Conservation (phyloP, 805 yeast species). For the Phaffomyces opuntiae region DNA sequence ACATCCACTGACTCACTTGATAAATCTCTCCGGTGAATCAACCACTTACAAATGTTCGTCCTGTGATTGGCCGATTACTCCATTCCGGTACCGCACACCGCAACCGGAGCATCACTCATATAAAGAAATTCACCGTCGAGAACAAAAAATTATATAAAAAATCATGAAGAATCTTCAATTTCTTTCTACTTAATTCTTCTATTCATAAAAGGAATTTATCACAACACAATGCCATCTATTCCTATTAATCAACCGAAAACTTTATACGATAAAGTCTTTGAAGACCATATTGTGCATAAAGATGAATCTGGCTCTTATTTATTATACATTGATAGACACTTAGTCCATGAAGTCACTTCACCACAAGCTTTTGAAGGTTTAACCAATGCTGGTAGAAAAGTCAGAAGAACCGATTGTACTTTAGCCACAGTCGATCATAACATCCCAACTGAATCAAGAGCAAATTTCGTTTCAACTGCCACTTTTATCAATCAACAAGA, state of each 20-base stretch:
- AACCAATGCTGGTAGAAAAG: slow-evolving; percentile 76
- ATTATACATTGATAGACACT: slow-evolving; percentile 91
- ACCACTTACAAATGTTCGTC: slow-evolving; percentile 6
- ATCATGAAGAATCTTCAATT: background rate
- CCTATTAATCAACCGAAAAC: slow-evolving; percentile 47
- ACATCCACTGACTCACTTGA: no score
- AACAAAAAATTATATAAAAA: background rate
- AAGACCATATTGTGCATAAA: slow-evolving; percentile 86
- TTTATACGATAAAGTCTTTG: slow-evolving; percentile 92
- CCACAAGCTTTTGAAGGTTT: slow-evolving; percentile 99
- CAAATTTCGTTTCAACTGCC: slow-evolving; percentile 59
- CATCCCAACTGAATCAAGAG: slow-evolving; percentile 91
- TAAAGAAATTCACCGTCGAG: background rate
- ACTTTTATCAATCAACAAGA: slow-evolving; percentile 86
- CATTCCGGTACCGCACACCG: slow-evolving; percentile 9
- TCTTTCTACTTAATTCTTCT: background rate
- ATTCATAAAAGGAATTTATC: no score
- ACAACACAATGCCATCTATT: slow-evolving; percentile 24
- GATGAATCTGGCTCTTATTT: slow-evolving; percentile 84
- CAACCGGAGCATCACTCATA: slow-evolving; percentile 6
- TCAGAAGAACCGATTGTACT: slow-evolving; percentile 90
- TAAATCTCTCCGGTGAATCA: background rate
- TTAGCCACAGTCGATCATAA: slow-evolving; percentile 95
- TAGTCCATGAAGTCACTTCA: slow-evolving; percentile 97
- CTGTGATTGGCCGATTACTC: slow-evolving; percentile 11